These are phyloP conservation scores for Tuber magnatum DNA, from an alignment of 495 filamentous ascomycete species.

Conservation along the genomic window DNA sequence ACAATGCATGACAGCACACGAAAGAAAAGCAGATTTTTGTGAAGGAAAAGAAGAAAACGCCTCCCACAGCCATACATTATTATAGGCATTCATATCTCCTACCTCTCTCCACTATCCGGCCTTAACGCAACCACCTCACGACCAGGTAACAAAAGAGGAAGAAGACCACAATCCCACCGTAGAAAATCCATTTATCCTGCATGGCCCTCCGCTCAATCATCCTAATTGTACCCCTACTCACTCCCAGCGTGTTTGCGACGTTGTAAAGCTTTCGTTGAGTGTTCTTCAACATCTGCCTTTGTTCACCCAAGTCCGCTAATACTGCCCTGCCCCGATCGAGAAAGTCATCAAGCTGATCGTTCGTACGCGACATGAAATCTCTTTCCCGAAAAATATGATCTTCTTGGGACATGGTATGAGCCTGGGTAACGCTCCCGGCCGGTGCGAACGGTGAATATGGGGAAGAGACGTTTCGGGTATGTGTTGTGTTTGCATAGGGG, in stretches of 20 bases:
- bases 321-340: constrained; percentile 85
- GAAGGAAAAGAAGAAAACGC: constrained; percentile 16
- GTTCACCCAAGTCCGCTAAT: constrained; percentile 77
- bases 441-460: constrained; percentile 33
- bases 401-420: constrained; percentile 21
- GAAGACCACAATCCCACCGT: constrained; percentile 79
- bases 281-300: constrained; percentile 87
- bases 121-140: constrained; percentile 69
- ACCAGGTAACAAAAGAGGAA: constrained; percentile 86
- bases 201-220: constrained; percentile 87
- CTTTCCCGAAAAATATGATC: constrained; percentile 83
- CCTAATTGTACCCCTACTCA: constrained; percentile 91
- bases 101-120: constrained; percentile 2
- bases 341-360: constrained; percentile 83
- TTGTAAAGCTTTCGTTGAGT: constrained; percentile 86
- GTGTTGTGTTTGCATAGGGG: constrained; percentile 63
- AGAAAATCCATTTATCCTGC: constrained; percentile 98
- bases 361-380: constrained; percentile 70
- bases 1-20: constrained; percentile 14
- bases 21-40: constrained; percentile 8
- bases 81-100: neutral
- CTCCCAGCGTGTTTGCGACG: constrained; percentile 86
- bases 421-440: constrained; percentile 18
- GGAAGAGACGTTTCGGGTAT: constrained; percentile 21
- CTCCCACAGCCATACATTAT: constrained; percentile 1